Evolutionary conservation across 1,284 basidiomycete genomes (phyloP).

Genomic region (Thecaphora thlaspeos): DNA sequence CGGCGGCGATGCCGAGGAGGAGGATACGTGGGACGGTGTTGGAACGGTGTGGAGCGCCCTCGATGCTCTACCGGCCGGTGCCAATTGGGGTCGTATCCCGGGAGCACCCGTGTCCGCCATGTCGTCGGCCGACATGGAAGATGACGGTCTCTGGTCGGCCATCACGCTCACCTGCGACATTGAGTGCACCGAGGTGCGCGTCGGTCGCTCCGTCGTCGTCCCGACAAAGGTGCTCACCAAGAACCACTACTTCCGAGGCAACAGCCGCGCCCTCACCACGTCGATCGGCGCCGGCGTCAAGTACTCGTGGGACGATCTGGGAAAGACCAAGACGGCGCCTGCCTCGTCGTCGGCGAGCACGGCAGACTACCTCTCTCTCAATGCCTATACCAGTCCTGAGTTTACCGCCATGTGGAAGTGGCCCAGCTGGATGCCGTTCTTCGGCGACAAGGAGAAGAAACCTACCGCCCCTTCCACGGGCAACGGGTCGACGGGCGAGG

Average conservation of each 20-base stretch:
- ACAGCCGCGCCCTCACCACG: conserved; percentile 26
- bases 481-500: no score
- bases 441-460: conserved; percentile 10
- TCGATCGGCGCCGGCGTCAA: conserved; percentile 36
- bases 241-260: conserved; percentile 43
- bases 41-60: conserved; percentile 45
- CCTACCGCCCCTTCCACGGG: conserved; percentile 1
- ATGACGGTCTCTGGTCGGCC: conserved; percentile 46
- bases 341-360: background rate
- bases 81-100: conserved; percentile 21
- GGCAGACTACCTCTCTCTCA: conserved; percentile 21
- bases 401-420: conserved; percentile 34
- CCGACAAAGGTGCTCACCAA: conserved; percentile 34
- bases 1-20: no score
- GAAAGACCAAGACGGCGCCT: conserved; percentile 10
- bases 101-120: conserved; percentile 10
- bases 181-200: conserved; percentile 24
- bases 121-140: conserved; percentile 16
- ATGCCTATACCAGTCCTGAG: conserved; percentile 25
- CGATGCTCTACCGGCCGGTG: conserved; percentile 38
- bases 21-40: conserved; percentile 29
- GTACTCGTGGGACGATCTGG: conserved; percentile 39
- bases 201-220: conserved; percentile 37
- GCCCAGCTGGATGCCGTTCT: conserved; percentile 49
- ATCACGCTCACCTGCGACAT: conserved; percentile 39